Conservation (phyloP, 176 grass and related monocot genomes). For the sorghum (Sorghum bicolor) region Sorghum_bicolor_NCBIv3 NC_012870.2:14780501-14781000, state of each 20-base stretch:
- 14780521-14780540: conserved; percentile 11
- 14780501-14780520: not conserved
- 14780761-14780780: conserved; percentile 25
- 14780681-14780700: not conserved
- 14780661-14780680: not conserved
- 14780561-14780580: conserved; percentile 37
- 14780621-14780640: conserved; percentile 26
- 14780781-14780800: conserved; percentile 48
- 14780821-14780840: conserved; percentile 52
- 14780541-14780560: conserved; percentile 35
- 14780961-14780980: conserved; percentile 63
- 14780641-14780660: conserved; percentile 22
- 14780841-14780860: conserved; percentile 69
- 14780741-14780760: conserved; percentile 46
- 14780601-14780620: conserved; percentile 27
- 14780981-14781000: conserved; percentile 91
- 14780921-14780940: conserved; percentile 69
- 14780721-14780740: conserved; percentile 87
- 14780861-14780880: conserved; percentile 72
- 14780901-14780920: conserved; percentile 69
- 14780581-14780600: conserved; percentile 33
- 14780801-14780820: conserved; percentile 74
- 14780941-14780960: conserved; percentile 39
- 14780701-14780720: conserved; percentile 40
- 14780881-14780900: conserved; percentile 72